Conservation (phyloP, 768 basidiomycete species). For the Tulasnella sp. region DNA sequence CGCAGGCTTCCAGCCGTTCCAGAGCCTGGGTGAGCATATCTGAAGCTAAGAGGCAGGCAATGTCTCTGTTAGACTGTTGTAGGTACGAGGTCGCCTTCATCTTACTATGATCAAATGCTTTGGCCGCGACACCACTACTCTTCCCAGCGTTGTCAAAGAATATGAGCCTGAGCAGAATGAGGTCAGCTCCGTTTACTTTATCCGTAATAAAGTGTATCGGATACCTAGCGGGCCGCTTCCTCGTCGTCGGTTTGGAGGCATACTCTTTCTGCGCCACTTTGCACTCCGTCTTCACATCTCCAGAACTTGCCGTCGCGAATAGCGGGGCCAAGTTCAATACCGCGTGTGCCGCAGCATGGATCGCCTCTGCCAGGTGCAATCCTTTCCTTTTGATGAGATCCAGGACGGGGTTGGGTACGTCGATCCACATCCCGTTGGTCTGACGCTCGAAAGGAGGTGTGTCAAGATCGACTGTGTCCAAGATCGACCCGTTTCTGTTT, state of each 20-base stretch:
- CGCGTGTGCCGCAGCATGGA: constrained; percentile 79
- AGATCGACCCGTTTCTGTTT: constrained; percentile 34
- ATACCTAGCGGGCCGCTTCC: constrained; percentile 63
- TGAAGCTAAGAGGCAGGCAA: constrained; percentile 40
- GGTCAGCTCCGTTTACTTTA: background rate
- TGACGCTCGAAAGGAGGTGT: constrained; percentile 68
- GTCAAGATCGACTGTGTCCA: constrained; percentile 69
- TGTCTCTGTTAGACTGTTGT: too few species aligned
- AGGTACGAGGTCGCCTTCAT: too few species aligned
- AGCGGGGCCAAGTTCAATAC: constrained; percentile 50
- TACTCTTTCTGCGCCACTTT: constrained; percentile 70
- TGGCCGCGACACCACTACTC: constrained; percentile 60
- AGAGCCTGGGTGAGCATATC: constrained; percentile 51
- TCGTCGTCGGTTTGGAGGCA: constrained; percentile 36
- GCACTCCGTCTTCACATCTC: constrained; percentile 73
- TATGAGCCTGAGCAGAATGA: constrained; percentile 43
- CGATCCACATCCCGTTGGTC: constrained; percentile 70
- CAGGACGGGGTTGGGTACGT: constrained; percentile 49
- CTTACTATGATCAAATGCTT: constrained; percentile 74
- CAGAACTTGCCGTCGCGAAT: constrained; percentile 46
- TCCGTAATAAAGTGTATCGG: background rate
- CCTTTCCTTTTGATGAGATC: constrained; percentile 42
- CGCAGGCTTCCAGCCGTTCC: constrained; percentile 46
- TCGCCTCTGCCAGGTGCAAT: constrained; percentile 64
- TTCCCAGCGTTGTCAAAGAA: constrained; percentile 68